phyloP scores from a whole-genome alignment of 352 stramenopile genomes.

The Chrysophaeum taylorii region DNA sequence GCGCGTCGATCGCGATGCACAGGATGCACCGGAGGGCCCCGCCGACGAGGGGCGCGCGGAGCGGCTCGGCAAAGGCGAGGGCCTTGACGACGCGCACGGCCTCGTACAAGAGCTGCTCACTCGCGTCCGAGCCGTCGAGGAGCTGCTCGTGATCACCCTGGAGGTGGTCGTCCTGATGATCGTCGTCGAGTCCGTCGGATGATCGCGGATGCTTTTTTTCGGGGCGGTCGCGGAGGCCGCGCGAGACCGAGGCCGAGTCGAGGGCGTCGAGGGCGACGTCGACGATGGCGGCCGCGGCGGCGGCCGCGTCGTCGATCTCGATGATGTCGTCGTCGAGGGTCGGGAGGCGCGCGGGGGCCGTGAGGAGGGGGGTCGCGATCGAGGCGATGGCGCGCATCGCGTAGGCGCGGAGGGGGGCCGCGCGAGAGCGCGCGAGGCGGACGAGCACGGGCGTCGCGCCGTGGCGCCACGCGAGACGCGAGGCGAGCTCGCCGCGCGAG shows the following conservation, averaged over 20 bases:
- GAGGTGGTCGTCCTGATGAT: background rate
- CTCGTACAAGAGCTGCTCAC: background rate
- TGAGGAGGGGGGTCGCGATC: background rate
- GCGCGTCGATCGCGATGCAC: background rate
- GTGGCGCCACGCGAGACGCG: background rate
- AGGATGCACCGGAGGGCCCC: background rate
- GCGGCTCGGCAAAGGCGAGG: background rate
- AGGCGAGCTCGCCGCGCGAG: background rate
- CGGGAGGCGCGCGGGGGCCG: background rate
- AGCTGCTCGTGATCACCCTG: background rate
- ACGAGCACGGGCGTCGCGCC: conserved; percentile 6
- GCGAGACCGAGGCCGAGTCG: background rate
- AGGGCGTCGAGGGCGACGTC: background rate
- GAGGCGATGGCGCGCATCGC: background rate
- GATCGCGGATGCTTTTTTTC: no score
- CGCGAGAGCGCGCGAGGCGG: background rate
- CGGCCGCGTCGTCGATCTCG: background rate
- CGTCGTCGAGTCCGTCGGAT: no score
- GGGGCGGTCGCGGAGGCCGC: no score
- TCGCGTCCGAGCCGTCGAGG: background rate
- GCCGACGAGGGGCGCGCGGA: background rate
- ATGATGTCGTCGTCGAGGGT: background rate
- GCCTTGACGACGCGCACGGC: background rate
- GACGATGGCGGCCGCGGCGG: background rate
- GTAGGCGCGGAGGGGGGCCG: background rate